Conservation (phyloP, 2,329 filamentous ascomycete genomes). For the Thielaviopsis musarum region DNA sequence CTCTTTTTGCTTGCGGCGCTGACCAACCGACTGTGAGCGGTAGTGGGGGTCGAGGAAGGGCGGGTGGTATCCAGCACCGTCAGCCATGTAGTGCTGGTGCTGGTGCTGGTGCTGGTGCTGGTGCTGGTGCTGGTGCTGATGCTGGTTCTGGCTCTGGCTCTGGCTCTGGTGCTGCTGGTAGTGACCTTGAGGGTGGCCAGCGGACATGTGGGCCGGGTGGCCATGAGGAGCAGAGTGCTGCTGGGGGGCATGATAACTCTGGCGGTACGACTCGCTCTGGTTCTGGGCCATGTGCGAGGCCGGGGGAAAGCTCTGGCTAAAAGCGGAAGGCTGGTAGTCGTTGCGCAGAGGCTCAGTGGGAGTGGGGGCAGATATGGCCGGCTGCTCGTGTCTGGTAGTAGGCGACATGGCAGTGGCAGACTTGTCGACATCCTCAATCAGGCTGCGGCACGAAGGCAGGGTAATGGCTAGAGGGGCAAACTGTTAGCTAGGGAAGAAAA, state of each 20-base stretch:
- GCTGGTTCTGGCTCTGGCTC: not conserved
- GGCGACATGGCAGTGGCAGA: not conserved
- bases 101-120: not conserved
- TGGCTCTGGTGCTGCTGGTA: too few species aligned
- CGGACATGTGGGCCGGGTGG: too few species aligned
- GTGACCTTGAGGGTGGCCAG: too few species aligned
- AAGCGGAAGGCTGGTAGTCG: not conserved
- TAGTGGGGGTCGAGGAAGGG: not conserved
- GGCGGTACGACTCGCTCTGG: not conserved
- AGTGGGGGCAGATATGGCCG: not conserved
- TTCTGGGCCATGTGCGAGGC: not conserved
- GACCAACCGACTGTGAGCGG: not conserved
- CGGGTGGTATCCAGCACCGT: not conserved
- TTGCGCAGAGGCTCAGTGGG: not conserved
- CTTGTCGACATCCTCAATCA: constrained; percentile 1
- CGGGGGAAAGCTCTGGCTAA: not conserved
- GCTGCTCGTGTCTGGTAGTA: not conserved
- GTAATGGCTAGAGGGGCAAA: not conserved
- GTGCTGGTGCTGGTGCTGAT: not conserved
- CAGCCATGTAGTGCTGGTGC: not conserved
- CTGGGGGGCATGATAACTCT: too few species aligned
- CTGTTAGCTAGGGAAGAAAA: not conserved
- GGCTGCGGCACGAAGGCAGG: constrained; percentile 3
- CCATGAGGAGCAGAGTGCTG: too few species aligned
- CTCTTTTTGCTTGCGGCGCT: constrained; percentile 3